phyloP scores from a whole-genome alignment of 2,329 filamentous ascomycete species.

The Calonectria hawksworthii region DNA sequence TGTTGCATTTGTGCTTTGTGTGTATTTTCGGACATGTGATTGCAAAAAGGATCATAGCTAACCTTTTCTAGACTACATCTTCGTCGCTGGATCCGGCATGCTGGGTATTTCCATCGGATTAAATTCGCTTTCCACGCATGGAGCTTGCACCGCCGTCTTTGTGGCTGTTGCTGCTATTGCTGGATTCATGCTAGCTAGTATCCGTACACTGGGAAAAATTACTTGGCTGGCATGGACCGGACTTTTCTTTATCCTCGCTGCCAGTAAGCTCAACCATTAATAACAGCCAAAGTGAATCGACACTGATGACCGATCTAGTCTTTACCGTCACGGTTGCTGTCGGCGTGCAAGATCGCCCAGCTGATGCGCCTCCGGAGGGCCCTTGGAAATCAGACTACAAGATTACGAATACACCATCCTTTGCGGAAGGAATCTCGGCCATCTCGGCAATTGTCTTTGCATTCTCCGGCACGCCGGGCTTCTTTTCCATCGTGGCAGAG shows the following conservation, averaged over 20 bases:
- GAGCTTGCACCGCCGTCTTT: conserved; percentile 13
- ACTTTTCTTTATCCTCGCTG: conserved; percentile 24
- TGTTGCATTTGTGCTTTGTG: conserved; percentile 51
- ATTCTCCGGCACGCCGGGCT: background rate
- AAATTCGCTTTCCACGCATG: conserved; percentile 14
- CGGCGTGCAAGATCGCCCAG: conserved; percentile 36
- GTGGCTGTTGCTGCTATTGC: conserved; percentile 16
- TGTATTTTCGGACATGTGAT: background rate
- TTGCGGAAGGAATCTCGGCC: conserved; percentile 50
- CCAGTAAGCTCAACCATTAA: conserved; percentile 20
- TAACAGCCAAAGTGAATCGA: too few species aligned
- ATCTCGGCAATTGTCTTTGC: conserved; percentile 54
- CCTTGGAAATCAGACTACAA: conserved; percentile 50
- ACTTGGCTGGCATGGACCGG: conserved; percentile 16
- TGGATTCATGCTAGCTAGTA: background rate
- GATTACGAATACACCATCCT: conserved; percentile 43
- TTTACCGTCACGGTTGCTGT: conserved; percentile 42
- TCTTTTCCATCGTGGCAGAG: background rate
- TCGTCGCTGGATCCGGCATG: conserved; percentile 17
- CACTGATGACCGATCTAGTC: conserved; percentile 1
- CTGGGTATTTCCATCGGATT: conserved; percentile 17
- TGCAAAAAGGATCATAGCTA: background rate
- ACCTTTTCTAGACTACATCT: conserved; percentile 4
- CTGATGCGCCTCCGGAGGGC: conserved; percentile 31
- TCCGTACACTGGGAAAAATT: conserved; percentile 18